Evolutionary conservation across 495 filamentous ascomycete species (phyloP).

Genomic region (Rostrohypoxylon terebratum): DNA sequence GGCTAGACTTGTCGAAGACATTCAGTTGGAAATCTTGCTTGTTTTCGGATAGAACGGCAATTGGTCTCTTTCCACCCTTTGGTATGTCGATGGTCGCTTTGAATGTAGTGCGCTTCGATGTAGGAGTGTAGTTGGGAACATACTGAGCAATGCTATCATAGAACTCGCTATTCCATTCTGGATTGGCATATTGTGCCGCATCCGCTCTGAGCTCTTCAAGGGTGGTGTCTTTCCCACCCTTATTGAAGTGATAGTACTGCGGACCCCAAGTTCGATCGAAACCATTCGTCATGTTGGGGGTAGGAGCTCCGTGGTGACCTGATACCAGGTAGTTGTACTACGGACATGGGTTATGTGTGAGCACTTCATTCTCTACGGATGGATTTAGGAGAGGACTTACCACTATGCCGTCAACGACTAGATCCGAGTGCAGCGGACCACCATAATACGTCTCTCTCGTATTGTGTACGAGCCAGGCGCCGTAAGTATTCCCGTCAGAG

Average conservation of each 20-base stretch:
- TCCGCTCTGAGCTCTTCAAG: slow-evolving; percentile 58
- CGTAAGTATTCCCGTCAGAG: slow-evolving; percentile 61
- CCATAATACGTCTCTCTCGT: slow-evolving; percentile 70
- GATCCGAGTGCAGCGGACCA: slow-evolving; percentile 66
- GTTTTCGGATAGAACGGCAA: slow-evolving; percentile 63
- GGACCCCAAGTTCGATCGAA: slow-evolving; percentile 70
- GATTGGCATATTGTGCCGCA: slow-evolving; percentile 57
- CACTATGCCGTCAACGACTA: slow-evolving; percentile 68
- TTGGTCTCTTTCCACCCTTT: slow-evolving; percentile 53
- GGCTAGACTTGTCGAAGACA: slow-evolving; percentile 55
- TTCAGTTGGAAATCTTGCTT: slow-evolving; percentile 67
- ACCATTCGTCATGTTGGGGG: slow-evolving; percentile 68
- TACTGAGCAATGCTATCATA: slow-evolving; percentile 66
- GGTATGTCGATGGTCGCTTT: slow-evolving; percentile 60
- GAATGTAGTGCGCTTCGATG: slow-evolving; percentile 56
- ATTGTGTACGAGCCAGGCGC: slow-evolving; percentile 70
- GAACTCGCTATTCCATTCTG: slow-evolving; percentile 63
- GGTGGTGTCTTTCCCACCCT: slow-evolving; percentile 52
- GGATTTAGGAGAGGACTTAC: slow-evolving; percentile 59
- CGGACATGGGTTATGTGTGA: neutral
- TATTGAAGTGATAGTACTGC: slow-evolving; percentile 69
- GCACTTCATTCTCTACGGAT: neutral
- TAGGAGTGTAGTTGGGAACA: slow-evolving; percentile 63
- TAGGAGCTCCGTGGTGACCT: slow-evolving; percentile 68
- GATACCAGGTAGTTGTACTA: slow-evolving; percentile 58